phyloP scores from a whole-genome alignment of 305 asterid genomes.

The Striga hermonthica region DNA sequence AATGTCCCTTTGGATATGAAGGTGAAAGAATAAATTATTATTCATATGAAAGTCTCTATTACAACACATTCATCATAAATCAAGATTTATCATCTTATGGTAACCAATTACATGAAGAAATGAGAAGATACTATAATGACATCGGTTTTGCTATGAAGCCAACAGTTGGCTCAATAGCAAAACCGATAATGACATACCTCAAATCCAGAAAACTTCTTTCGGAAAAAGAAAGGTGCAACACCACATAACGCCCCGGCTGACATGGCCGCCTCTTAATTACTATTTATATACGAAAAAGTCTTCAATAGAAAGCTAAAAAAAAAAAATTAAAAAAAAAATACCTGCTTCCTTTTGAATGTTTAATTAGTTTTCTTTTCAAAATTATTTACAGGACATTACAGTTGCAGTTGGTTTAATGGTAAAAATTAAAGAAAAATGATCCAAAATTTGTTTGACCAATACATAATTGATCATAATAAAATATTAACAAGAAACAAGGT shows the following conservation, averaged over 20 bases:
- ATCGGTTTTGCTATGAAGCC: too few relatives aligned
- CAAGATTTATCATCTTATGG: not conserved
- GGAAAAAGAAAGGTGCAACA: slow-evolving; percentile 54
- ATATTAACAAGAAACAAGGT: slow-evolving; percentile 15
- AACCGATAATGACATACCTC: slow-evolving; percentile 53
- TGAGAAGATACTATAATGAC: not conserved
- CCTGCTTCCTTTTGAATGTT: not conserved
- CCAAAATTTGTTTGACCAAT: slow-evolving; percentile 9
- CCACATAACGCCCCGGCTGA: slow-evolving; percentile 49
- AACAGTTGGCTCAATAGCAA: too few relatives aligned
- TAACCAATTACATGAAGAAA: not conserved
- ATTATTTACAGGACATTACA: slow-evolving; percentile 25
- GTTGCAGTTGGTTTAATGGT: not conserved
- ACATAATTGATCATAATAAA: slow-evolving; percentile 15
- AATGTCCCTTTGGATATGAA: not conserved
- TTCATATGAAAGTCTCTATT: too few relatives aligned
- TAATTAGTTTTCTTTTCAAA: slow-evolving; percentile 19
- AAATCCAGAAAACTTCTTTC: slow-evolving; percentile 42
- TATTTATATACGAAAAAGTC: slow-evolving; percentile 29
- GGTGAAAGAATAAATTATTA: not conserved
- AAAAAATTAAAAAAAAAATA: not conserved
- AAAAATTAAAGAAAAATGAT: slow-evolving; percentile 2
- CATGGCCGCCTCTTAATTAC: slow-evolving; percentile 39
- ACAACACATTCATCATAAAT: not conserved
- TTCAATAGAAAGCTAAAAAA: slow-evolving; percentile 21